Evolutionary conservation across 371 early-diverging fungal genomes (phyloP).

Genomic region (Rhizopus stolonifer): DNA sequence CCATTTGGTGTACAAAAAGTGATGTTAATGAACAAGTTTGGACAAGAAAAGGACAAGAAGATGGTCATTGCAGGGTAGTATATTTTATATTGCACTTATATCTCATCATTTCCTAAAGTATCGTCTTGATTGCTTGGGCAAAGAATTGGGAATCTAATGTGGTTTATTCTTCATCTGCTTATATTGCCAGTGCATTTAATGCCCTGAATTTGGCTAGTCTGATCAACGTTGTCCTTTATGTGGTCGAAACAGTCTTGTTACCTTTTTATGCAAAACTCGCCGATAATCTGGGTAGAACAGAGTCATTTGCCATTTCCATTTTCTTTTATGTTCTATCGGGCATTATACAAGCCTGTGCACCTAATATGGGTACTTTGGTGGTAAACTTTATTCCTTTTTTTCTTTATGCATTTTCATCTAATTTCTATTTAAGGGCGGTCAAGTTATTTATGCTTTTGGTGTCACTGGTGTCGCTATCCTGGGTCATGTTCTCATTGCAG

Average conservation of each 20-base stretch:
- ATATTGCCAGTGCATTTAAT: constrained; percentile 16
- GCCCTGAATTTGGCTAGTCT: constrained; percentile 16
- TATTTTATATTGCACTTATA: not conserved
- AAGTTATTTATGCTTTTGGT: constrained; percentile 39
- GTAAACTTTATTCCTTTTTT: constrained; percentile 7
- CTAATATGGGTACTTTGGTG: constrained; percentile 14
- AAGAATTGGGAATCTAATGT: constrained; percentile 30
- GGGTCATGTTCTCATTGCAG: constrained; percentile 40
- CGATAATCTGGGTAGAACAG: constrained; percentile 27
- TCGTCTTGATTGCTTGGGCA: constrained; percentile 28
- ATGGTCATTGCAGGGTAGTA: constrained; percentile 18
- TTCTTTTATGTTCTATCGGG: constrained; percentile 20
- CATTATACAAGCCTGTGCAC: constrained; percentile 22
- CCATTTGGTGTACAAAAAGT: constrained; percentile 24
- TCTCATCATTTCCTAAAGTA: constrained; percentile 3
- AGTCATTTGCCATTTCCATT: constrained; percentile 20
- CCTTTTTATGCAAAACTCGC: constrained; percentile 31
- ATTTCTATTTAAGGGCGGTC: constrained; percentile 26
- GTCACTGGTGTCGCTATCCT: constrained; percentile 31
- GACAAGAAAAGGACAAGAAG: constrained; percentile 17
- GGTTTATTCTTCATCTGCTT: constrained; percentile 9
- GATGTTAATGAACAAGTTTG: constrained; percentile 20
- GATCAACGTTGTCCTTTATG: constrained; percentile 20
- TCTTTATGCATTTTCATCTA: not conserved
- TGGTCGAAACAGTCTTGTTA: constrained; percentile 25